Conservation (phyloP, 129 eudicot genomes). For the Pseudognaphalium luteoalbum region DNA sequence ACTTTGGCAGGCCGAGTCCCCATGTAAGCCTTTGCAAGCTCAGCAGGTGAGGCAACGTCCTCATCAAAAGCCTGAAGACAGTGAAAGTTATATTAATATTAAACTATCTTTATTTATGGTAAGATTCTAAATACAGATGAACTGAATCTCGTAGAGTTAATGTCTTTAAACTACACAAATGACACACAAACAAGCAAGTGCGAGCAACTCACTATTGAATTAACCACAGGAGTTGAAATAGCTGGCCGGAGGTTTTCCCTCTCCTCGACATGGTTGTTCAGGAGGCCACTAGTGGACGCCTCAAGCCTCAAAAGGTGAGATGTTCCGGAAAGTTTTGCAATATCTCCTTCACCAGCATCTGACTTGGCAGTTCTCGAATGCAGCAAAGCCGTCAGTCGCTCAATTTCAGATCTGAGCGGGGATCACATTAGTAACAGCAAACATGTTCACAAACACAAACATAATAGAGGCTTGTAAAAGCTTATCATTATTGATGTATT, state of each 20-base stretch:
- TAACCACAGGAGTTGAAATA: conserved; percentile 42
- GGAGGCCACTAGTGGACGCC: conserved; percentile 24
- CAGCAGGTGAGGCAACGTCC: conserved; percentile 77
- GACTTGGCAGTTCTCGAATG: conserved; percentile 50
- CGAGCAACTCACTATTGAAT: conserved; percentile 42
- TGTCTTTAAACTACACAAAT: not conserved
- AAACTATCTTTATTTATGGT: not conserved
- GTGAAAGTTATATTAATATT: not conserved
- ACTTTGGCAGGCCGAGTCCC: conserved; percentile 65
- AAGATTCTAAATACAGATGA: not conserved
- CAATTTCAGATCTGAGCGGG: conserved; percentile 65
- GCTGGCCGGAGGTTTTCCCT: conserved; percentile 24
- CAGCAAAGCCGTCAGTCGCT: conserved; percentile 63
- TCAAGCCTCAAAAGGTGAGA: conserved; percentile 35
- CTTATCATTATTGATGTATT: not conserved
- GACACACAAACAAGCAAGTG: conserved; percentile 8
- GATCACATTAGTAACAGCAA: conserved; percentile 19
- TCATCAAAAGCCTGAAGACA: conserved; percentile 55
- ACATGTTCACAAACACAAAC: not conserved
- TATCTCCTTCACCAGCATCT: conserved; percentile 38
- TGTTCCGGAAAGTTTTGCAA: conserved; percentile 24
- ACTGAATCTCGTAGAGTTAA: not conserved
- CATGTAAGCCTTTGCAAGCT: conserved; percentile 97
- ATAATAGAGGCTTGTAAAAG: not conserved
- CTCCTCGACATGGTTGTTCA: conserved; percentile 38